Evolutionary conservation across 495 filamentous ascomycete genomes (phyloP).

Genomic region (Neurospora sp.): DNA sequence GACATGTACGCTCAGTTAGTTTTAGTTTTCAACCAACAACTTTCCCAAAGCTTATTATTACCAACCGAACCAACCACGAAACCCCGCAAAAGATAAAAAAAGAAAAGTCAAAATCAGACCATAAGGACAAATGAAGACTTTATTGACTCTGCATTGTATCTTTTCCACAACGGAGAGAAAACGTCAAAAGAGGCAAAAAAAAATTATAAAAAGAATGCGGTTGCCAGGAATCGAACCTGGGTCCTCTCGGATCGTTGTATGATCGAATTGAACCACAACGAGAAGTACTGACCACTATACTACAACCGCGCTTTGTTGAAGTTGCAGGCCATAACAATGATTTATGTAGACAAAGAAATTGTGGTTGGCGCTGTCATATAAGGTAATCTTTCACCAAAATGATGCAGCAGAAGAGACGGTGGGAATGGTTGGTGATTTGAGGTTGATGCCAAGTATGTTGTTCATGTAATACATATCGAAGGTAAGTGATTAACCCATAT

Average conservation of each 20-base stretch:
- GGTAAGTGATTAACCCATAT: too few relatives aligned
- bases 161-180: not conserved
- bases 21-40: too few relatives aligned
- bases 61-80: not conserved
- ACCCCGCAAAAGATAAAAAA: not conserved
- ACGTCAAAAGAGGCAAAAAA: not conserved
- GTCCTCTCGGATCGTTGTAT: not conserved
- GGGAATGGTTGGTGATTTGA: not conserved
- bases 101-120: not conserved
- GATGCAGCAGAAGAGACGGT: not conserved
- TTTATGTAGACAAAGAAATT: not conserved
- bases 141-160: not conserved
- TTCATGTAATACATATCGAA: not conserved
- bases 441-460: not conserved
- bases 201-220: not conserved
- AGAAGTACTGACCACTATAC: not conserved
- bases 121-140: not conserved
- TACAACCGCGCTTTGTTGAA: not conserved
- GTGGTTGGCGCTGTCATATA: not conserved
- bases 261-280: not conserved
- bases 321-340: rapidly evolving
- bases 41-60: too few relatives aligned
- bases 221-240: not conserved
- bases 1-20: too few relatives aligned
- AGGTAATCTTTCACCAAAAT: not conserved